A percentile compares a stretch with the other conserved stretches of the same genome.
Evolutionary conservation across 306 rosid genomes (phyloP).

Genomic region (Argentina anserina): DNA sequence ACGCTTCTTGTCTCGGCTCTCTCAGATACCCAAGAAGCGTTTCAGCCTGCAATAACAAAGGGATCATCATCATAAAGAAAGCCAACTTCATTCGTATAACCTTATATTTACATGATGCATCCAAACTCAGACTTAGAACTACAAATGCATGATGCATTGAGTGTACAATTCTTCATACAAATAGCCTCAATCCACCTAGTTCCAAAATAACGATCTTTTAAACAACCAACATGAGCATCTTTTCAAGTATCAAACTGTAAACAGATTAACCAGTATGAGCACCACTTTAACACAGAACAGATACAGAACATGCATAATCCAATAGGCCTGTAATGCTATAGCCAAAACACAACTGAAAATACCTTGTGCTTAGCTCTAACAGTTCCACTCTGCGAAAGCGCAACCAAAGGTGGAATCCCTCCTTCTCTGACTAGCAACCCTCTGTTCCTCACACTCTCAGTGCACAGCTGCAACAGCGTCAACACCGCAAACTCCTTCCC

Average conservation of each 20-base stretch:
- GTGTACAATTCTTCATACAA: neutral
- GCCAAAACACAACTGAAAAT: constrained; percentile 7
- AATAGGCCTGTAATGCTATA: neutral
- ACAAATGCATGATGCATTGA: neutral
- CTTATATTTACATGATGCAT: neutral
- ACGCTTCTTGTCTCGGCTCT: constrained; percentile 90
- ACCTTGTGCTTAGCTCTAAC: constrained; percentile 88
- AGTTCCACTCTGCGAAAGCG: constrained; percentile 81
- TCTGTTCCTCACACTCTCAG: constrained; percentile 67
- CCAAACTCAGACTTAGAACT: neutral
- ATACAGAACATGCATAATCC: neutral
- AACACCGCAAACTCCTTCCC: constrained; percentile 87
- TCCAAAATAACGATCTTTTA: neutral
- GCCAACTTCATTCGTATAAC: neutral
- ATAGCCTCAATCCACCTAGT: neutral
- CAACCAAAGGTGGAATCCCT: constrained; percentile 85
- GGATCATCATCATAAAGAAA: constrained; percentile 1
- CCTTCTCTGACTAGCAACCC: constrained; percentile 90
- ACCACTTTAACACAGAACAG: neutral
- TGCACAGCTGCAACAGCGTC: constrained; percentile 70
- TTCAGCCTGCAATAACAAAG: constrained; percentile 72
- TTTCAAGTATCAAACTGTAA: neutral
- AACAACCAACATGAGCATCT: neutral
- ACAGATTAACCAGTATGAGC: neutral
- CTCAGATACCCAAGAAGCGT: constrained; percentile 88